Evolutionary conservation across 2,329 filamentous ascomycete genomes (phyloP).

Genomic region (Rhytidhysteron rufulum): DNA sequence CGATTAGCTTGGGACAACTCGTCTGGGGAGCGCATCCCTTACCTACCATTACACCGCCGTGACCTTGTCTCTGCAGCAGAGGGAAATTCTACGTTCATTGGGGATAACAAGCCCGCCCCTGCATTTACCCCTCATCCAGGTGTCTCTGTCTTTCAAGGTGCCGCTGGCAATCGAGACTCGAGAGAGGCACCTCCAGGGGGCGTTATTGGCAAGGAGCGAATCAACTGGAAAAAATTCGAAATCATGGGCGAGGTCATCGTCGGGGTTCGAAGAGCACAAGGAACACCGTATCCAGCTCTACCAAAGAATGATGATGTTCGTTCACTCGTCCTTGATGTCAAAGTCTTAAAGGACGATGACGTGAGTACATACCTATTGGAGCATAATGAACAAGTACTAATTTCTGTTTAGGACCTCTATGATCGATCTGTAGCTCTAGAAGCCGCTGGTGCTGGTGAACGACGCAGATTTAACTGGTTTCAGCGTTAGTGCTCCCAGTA

Average conservation of each 20-base stretch:
- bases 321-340: slow-evolving; percentile 75
- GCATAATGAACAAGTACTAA: not conserved
- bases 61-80: slow-evolving; percentile 91
- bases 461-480: slow-evolving; percentile 44
- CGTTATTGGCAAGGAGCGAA: slow-evolving; percentile 53
- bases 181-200: slow-evolving; percentile 41
- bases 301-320: slow-evolving; percentile 65
- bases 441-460: slow-evolving; percentile 45
- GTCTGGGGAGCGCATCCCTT: slow-evolving; percentile 83
- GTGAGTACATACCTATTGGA: slow-evolving; percentile 50
- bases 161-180: slow-evolving; percentile 23
- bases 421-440: slow-evolving; percentile 55
- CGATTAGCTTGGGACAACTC: slow-evolving; percentile 98
- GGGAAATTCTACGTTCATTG: slow-evolving; percentile 85
- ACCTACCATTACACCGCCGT: slow-evolving; percentile 81
- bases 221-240: slow-evolving; percentile 99
- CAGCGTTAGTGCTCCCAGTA: slow-evolving; percentile 43
- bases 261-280: slow-evolving; percentile 87
- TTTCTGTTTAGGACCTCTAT: slow-evolving; percentile 50
- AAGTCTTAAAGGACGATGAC: slow-evolving; percentile 81
- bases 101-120: slow-evolving; percentile 36
- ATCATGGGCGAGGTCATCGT: slow-evolving; percentile 89
- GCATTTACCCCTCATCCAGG: slow-evolving; percentile 31
- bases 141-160: slow-evolving; percentile 29
- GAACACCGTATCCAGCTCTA: slow-evolving; percentile 72